Percentiles rank a stretch among this genome's conserved stretches.
Conservation (phyloP, 2,329 filamentous ascomycete genomes). For the Colletotrichum sp. region DNA sequence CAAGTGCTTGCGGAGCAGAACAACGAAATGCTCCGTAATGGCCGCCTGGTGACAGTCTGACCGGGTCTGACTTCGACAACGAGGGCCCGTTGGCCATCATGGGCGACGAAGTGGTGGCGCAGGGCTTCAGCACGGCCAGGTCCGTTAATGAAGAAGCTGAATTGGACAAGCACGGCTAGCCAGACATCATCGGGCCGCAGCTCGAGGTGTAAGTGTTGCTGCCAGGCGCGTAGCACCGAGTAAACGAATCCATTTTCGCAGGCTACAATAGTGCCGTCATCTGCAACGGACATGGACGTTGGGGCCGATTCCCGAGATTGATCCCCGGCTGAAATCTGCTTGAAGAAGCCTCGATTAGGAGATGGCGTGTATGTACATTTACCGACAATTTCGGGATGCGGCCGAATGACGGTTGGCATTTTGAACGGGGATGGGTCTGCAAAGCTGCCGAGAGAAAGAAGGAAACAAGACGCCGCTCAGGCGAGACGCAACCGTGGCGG, state of each 20-base stretch:
- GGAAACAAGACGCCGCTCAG: not conserved
- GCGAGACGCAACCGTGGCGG: not conserved
- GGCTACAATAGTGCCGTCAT: not conserved
- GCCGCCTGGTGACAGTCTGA: not conserved
- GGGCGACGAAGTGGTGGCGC: not conserved
- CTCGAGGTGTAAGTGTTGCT: not conserved
- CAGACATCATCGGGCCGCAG: not conserved
- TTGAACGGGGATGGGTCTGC: not conserved
- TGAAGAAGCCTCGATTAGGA: not conserved
- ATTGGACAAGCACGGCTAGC: not conserved
- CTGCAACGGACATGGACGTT: not conserved
- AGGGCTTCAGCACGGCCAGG: not conserved
- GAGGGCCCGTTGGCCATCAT: not conserved
- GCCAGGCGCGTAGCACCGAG: not conserved
- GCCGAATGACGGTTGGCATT: not conserved
- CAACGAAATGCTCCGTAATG: not conserved
- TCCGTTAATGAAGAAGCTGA: not conserved
- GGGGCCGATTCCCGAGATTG: not conserved
- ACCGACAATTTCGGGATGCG: not conserved
- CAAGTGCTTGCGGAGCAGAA: not conserved
- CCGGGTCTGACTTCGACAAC: not conserved
- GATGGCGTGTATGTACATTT: not conserved
- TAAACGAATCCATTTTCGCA: not conserved
- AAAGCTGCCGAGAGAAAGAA: not conserved
- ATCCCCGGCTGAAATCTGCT: not conserved